phyloP scores from a whole-genome alignment of 1,284 basidiomycete genomes.

The Grifola frondosa region DNA sequence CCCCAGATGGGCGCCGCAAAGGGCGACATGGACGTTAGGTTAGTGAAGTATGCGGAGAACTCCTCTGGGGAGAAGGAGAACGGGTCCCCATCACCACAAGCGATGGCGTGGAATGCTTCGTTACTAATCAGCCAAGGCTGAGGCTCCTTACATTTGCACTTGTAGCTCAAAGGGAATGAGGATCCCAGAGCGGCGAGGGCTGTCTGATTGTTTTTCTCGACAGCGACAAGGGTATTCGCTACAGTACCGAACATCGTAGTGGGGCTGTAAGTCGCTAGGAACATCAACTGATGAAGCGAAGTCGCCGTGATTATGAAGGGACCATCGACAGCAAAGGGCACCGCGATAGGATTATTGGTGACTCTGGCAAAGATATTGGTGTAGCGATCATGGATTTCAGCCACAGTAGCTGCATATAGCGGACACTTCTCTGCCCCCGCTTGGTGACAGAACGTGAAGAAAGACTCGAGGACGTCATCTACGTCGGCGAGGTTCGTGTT shows the following conservation, averaged over 20 bases:
- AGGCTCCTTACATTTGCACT: slow-evolving; percentile 29
- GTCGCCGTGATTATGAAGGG: slow-evolving; percentile 14
- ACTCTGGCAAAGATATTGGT: slow-evolving; percentile 27
- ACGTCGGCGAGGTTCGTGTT: slow-evolving; percentile 25
- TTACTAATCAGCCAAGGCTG: slow-evolving; percentile 13
- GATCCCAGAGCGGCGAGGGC: slow-evolving; percentile 27
- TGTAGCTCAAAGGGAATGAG: slow-evolving; percentile 22
- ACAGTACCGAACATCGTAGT: slow-evolving; percentile 33
- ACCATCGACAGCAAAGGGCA: slow-evolving; percentile 14
- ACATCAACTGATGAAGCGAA: slow-evolving; percentile 28
- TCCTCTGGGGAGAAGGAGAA: slow-evolving; percentile 17
- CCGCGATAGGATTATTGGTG: slow-evolving; percentile 29
- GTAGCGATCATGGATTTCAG: slow-evolving; percentile 26
- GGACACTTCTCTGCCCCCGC: slow-evolving; percentile 39
- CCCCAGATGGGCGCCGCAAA: slow-evolving; percentile 26
- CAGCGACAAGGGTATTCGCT: slow-evolving; percentile 37
- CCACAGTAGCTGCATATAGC: slow-evolving; percentile 36
- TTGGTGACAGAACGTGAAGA: slow-evolving; percentile 37
- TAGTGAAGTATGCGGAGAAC: slow-evolving; percentile 22
- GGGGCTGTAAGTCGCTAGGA: slow-evolving; percentile 37
- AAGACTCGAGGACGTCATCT: slow-evolving; percentile 29
- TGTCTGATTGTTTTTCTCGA: slow-evolving; percentile 36
- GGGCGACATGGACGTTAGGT: slow-evolving; percentile 34
- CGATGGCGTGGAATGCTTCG: slow-evolving; percentile 34
- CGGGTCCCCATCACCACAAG: slow-evolving; percentile 42